Evolutionary conservation across 805 yeast species (phyloP).

Genomic region (Phaffomyces antillensis): DNA sequence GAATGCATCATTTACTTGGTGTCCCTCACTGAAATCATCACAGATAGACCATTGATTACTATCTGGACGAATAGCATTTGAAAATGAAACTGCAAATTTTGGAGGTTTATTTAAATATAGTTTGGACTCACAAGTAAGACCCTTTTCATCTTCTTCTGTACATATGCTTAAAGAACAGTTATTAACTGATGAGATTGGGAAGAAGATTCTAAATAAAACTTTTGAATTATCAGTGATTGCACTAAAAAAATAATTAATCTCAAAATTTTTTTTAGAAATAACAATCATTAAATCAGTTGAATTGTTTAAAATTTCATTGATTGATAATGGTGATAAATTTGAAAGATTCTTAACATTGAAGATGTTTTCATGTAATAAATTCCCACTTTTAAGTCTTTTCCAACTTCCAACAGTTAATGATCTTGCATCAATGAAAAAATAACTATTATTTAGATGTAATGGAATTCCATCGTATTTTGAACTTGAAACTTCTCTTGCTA

Average conservation of each 20-base stretch:
- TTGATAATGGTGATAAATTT: constrained; percentile 60
- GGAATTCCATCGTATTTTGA: constrained; percentile 38
- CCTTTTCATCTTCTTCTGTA: constrained; percentile 26
- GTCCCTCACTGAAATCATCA: constrained; percentile 80
- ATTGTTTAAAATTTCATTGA: constrained; percentile 55
- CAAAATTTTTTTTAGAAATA: constrained; percentile 61
- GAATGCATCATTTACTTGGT: constrained; percentile 67
- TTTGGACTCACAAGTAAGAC: constrained; percentile 38
- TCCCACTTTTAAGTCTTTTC: constrained; percentile 71
- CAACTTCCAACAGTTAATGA: constrained; percentile 72
- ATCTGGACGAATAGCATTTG: constrained; percentile 42
- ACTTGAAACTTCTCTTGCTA: constrained; percentile 6
- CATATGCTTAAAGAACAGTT: constrained; percentile 51
- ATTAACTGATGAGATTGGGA: constrained; percentile 53
- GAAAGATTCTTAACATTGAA: constrained; percentile 38
- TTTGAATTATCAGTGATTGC: constrained; percentile 58
- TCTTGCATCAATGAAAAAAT: constrained; percentile 59
- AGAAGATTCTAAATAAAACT: constrained; percentile 66
- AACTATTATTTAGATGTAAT: constrained; percentile 53
- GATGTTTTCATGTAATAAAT: constrained; percentile 30
- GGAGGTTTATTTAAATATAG: constrained; percentile 54
- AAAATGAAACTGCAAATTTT: constrained; percentile 70
- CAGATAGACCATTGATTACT: constrained; percentile 72
- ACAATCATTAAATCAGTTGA: constrained; percentile 66
- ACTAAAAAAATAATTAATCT: constrained; percentile 71